Conservation (phyloP, 192 early-diverging fungal species). For the Chytriomyces sp. region DNA sequence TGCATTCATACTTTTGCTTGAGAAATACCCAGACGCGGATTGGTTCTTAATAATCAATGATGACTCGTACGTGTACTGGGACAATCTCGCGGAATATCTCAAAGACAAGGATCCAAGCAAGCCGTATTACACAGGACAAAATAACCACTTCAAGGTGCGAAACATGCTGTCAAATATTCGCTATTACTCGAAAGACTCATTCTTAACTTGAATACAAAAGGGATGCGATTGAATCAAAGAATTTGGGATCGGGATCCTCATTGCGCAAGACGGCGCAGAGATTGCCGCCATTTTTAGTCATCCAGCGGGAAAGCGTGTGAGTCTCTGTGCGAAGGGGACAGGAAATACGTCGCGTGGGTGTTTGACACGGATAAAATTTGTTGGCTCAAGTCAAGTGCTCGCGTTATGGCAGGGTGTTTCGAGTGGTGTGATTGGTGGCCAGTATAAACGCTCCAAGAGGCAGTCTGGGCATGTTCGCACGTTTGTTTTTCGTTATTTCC, state of each 20-base stretch:
- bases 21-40: conserved; percentile 58
- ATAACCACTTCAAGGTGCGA: conserved; percentile 41
- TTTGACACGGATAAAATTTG: conserved; percentile 11
- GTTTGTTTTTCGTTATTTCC: too few relatives aligned
- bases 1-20: conserved; percentile 51
- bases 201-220: too few relatives aligned
- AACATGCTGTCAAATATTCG: too few relatives aligned
- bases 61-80: conserved; percentile 64
- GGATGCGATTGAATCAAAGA: conserved; percentile 60
- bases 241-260: conserved; percentile 44
- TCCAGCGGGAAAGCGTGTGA: conserved; percentile 8
- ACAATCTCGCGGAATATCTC: conserved; percentile 51
- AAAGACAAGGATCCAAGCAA: conserved; percentile 40
- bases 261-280: conserved; percentile 60
- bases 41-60: conserved; percentile 72
- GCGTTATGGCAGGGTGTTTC: too few relatives aligned
- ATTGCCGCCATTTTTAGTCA: neutral
- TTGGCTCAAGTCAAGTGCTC: too few relatives aligned
- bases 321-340: conserved; percentile 9
- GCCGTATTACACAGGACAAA: conserved; percentile 51
- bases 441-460: too few relatives aligned
- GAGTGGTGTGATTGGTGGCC: too few relatives aligned
- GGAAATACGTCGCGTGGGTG: conserved; percentile 32
- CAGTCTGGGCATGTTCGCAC: too few relatives aligned
- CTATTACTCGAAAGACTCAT: too few relatives aligned